Evolutionary conservation across 208 protist genomes (phyloP).

Genomic region (Leishmania tarentolae): DNA sequence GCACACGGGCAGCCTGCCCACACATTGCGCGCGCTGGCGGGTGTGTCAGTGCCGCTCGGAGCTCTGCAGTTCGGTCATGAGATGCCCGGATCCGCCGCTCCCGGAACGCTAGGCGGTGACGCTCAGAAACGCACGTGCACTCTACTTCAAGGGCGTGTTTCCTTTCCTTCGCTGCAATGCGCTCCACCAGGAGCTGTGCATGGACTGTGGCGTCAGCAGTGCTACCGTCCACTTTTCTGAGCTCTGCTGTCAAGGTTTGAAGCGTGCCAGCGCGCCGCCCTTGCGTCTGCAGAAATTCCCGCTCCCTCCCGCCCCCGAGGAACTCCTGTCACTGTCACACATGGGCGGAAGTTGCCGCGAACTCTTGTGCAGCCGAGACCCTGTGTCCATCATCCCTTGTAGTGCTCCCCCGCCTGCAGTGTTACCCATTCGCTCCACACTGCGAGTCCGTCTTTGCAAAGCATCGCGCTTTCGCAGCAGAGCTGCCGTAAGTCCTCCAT

Average conservation of each 20-base stretch:
- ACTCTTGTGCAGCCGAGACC: not conserved
- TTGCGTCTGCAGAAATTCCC: not conserved
- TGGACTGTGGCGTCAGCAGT: not conserved
- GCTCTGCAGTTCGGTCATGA: not conserved
- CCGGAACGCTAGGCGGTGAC: not conserved
- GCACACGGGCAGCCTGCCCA: not conserved
- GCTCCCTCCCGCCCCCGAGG: not conserved
- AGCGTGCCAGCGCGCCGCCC: not conserved
- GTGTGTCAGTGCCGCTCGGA: not conserved
- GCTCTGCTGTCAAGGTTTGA: not conserved
- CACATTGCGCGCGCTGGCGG: not conserved
- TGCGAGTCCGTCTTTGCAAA: not conserved
- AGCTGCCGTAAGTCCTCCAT: constrained; percentile 3
- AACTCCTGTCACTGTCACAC: constrained; percentile 6
- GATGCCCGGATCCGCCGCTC: not conserved
- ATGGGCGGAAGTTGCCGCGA: not conserved
- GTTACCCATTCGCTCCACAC: not conserved
- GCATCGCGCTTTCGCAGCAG: constrained; percentile 6
- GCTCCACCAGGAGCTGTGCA: not conserved
- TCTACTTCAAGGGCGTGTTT: not conserved
- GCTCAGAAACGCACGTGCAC: not conserved
- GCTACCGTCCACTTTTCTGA: not conserved
- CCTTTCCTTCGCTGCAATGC: not conserved
- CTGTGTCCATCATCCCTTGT: not conserved
- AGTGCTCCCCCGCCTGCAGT: too few species aligned